These are phyloP conservation scores for Chenopodium formosanum DNA, from an alignment of 148 eudicot species.

Conservation along the genomic window DNA sequence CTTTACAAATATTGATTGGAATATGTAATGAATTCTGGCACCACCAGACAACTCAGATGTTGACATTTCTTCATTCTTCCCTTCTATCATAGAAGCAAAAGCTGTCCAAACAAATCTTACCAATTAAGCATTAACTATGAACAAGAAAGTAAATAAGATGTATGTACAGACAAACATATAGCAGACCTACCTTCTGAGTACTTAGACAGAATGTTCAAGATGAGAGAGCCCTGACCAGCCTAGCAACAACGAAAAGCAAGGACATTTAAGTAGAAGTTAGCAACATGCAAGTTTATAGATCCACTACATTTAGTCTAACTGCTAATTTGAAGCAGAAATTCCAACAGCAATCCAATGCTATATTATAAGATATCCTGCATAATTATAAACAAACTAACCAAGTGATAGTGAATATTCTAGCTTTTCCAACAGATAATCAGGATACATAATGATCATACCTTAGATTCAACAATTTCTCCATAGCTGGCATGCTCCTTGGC, in stretches of 20 bases:
- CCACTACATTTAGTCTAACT: neutral
- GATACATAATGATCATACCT: slow-evolving; percentile 40
- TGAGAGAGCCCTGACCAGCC: slow-evolving; percentile 88
- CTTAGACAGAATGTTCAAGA: slow-evolving; percentile 85
- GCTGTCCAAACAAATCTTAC: slow-evolving; percentile 48
- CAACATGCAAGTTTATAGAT: neutral
- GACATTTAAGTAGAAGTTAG: neutral
- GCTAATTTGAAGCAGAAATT: neutral
- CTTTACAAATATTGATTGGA: slow-evolving; percentile 87
- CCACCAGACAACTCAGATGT: slow-evolving; percentile 96
- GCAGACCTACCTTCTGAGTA: slow-evolving; percentile 71
- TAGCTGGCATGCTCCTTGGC: slow-evolving; percentile 98
- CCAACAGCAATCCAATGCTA: neutral
- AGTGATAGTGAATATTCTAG: neutral
- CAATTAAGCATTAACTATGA: neutral
- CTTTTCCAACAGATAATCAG: neutral
- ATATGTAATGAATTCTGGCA: slow-evolving; percentile 91
- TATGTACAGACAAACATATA: slow-evolving; percentile 3
- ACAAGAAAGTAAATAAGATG: neutral
- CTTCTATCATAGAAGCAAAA: slow-evolving; percentile 89
- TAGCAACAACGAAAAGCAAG: slow-evolving; percentile 27
- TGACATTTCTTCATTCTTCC: slow-evolving; percentile 94
- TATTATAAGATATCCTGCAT: too few relatives aligned
- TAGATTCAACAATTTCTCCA: slow-evolving; percentile 91
- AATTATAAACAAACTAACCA: neutral